Base-by-base conservation (phyloP, 2,329 filamentous ascomycete genomes). In the Ophiocordyceps camponoti-leonardi region DNA sequence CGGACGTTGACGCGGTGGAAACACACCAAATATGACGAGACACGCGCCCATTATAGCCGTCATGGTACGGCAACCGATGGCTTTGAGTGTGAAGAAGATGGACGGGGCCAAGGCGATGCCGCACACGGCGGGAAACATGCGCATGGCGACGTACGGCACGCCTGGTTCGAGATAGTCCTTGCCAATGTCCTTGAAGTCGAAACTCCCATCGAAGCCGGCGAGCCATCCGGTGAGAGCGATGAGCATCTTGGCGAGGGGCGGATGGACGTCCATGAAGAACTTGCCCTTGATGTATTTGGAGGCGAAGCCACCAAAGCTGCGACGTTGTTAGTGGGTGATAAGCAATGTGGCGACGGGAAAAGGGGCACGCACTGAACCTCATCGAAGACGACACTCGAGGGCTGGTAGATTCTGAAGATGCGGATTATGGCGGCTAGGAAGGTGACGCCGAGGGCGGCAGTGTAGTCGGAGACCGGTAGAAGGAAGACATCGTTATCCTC, bases 251-350 rank as follows among this genome's bases (percentile, higher is more conserved):
- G 92, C 92, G 49, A 98, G 74, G 42, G 92, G 92, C 30, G 92
- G 92, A 61, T 98, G 92, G n/a, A 98, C 92, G 61, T 98, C 92
- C 92, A 98, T 98, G 66, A 98, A 98, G 75, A 98, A 98, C 62
- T 75, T 83, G 58, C 92, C 92, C 72, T 98, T 96, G 74, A 98
- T 96, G 65, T 98, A 98, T 66, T 98, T 98, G 56, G 84, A 86
- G 52, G 92, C 92, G 61, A 98, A 98, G 43, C 92, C 92, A 62
- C 92, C 92, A 63, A 98, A 98, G 67, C 87, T 94, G 58, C 52
- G 51, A 23, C 43, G 48, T 54, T 49, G 56, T 53, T 45, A 42
- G 31, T 11, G 42, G 42, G 7, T 16, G 16, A 18, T 23, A 42
- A 43, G 40, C 46, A 40, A 43, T 26, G 42, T 16, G 42, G 12